Evolutionary conservation across 257 asterid genomes (phyloP), one percentile per base, ranked within the genome.

Genomic region (Ballota nigra): DNA sequence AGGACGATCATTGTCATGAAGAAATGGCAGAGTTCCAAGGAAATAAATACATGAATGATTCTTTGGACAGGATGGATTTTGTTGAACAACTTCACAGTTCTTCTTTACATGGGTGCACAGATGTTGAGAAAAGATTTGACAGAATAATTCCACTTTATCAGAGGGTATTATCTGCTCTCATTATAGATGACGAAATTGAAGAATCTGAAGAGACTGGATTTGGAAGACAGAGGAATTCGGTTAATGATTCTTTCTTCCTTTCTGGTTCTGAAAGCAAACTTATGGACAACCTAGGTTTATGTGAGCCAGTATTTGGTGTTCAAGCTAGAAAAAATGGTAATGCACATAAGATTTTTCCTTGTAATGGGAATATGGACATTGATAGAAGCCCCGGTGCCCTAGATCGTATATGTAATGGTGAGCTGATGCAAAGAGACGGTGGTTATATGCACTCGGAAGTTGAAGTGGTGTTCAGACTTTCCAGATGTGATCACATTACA

Each of bases 111-210:
- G 87, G 80, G 75, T 80, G 70, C 74, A 75, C 79, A 31, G 88
- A 84, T 68, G 73, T 80, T 7, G 90, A 78, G 62, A 74, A 80
- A 75, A 83, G 38, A 66, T 70, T 58, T 74, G 85, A 80, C 68
- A 80, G 63, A 63, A 84, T 66, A 69, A 75, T 86, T 68, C 97
- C 99, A 62, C 88, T 94, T 71, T 88, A 82, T 83, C 97, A 94
- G 73, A 88, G 98, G 83, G 87, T 94, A 60, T 86, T 94, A 69
- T 94, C 99, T 16, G 97, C 99, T 76, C 82, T 94, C 47, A 91
- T 94, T 28, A 8, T 86, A 34, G 99, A 88, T 68, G 98, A 89
- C 80, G 91, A 94, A 70, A 70, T 75, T 57, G 97, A 91, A 83
- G 92, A 84, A 78, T 86, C 59, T 79, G 96, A 88, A 79, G 96